These are phyloP conservation scores for Phragmites australis DNA, from an alignment of 176 grass and related monocot genomes.

Conservation along the genomic window DNA sequence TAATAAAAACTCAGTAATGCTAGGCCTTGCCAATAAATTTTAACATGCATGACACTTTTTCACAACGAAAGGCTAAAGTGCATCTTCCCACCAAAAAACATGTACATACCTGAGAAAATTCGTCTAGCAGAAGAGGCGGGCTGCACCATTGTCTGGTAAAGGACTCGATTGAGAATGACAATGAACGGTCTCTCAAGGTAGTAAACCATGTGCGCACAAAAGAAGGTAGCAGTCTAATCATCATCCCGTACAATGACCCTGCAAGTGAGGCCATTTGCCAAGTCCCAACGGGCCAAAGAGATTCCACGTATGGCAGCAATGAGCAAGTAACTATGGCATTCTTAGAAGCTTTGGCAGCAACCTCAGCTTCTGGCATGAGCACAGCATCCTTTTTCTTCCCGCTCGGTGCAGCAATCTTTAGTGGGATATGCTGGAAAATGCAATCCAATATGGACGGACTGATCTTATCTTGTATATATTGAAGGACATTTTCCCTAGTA, in stretches of 20 bases:
- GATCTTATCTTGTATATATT: conserved; percentile 81
- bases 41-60: background rate
- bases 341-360: conserved; percentile 75
- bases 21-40: background rate
- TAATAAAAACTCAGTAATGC: no score
- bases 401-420: conserved; percentile 44
- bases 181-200: conserved; percentile 51
- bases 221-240: conserved; percentile 83
- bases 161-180: conserved; percentile 44
- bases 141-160: conserved; percentile 96
- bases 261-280: conserved; percentile 79
- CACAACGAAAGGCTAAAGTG: background rate
- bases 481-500: conserved; percentile 61
- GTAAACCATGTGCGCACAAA: conserved; percentile 91
- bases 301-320: conserved; percentile 63
- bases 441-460: conserved; percentile 74
- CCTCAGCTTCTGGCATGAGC: conserved; percentile 64
- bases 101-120: conserved; percentile 77
- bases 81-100: background rate
- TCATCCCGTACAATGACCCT: conserved; percentile 83
- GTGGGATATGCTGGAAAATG: conserved; percentile 92
- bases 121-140: conserved; percentile 78
- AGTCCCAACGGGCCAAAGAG: conserved; percentile 69
- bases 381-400: conserved; percentile 82
- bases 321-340: conserved; percentile 60